A percentile compares a stretch with the other conserved stretches of the same genome.
Evolutionary conservation across 2,329 filamentous ascomycete species (phyloP).

Genomic region (Paracamarosporium sp.): DNA sequence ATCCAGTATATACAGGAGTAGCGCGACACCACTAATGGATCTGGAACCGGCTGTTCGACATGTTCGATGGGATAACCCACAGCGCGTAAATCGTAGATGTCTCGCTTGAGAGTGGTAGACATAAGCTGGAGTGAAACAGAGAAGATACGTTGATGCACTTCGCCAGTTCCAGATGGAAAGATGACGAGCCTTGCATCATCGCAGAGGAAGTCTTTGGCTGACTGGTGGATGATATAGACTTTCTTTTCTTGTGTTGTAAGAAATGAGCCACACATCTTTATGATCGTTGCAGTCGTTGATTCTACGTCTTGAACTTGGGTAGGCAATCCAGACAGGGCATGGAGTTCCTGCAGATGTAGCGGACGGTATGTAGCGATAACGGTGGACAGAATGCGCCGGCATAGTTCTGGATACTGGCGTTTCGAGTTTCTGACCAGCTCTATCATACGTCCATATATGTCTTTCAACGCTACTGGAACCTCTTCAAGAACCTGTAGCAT

Average conservation of each 20-base stretch:
- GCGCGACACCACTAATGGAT: background rate
- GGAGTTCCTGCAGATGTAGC: no score
- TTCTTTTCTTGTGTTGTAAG: background rate
- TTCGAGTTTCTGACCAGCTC: no score
- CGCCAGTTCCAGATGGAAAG: conserved; percentile 31
- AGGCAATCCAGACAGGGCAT: no score
- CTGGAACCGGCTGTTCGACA: background rate
- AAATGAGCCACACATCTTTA: background rate
- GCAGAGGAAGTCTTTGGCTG: conserved; percentile 51
- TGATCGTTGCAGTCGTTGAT: background rate
- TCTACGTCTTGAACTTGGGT: background rate
- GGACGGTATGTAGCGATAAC: no score
- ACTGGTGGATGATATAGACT: conserved; percentile 51
- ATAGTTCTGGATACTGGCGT: no score
- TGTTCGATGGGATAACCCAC: conserved; percentile 2
- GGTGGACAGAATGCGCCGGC: no score
- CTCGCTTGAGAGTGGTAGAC: background rate
- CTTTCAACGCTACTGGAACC: no score
- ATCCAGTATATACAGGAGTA: background rate
- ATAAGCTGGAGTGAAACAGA: background rate
- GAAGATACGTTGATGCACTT: conserved; percentile 26
- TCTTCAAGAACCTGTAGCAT: no score
- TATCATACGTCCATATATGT: no score
- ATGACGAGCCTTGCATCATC: conserved; percentile 29
- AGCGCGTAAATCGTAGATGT: background rate